Evolutionary conservation across 2,329 filamentous ascomycete species (phyloP).

Genomic region (Pestalotiopsis sp.): DNA sequence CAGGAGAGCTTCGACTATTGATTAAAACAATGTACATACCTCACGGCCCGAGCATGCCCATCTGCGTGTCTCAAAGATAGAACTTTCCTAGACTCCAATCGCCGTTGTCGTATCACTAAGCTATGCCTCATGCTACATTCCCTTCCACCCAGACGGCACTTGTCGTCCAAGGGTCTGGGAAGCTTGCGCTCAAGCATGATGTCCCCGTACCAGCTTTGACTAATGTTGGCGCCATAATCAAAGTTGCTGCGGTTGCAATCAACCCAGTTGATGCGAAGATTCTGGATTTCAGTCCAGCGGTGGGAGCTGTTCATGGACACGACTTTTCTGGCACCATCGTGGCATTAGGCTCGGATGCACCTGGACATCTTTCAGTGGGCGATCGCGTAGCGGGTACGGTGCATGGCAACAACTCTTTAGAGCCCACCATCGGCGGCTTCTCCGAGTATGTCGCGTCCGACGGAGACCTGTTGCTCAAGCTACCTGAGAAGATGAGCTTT

Average conservation of each 20-base stretch:
- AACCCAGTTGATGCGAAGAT: constrained; percentile 40
- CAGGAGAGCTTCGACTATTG: no score
- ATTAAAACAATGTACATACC: no score
- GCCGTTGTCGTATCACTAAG: no score
- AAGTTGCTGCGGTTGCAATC: constrained; percentile 32
- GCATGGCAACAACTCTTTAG: constrained; percentile 8
- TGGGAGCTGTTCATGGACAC: constrained; percentile 32
- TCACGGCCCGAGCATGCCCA: no score
- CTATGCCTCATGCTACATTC: no score
- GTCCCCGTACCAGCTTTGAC: constrained; percentile 14
- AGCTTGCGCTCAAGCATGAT: not conserved
- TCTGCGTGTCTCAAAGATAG: no score
- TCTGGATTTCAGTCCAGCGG: constrained; percentile 24
- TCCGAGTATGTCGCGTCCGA: constrained; percentile 1
- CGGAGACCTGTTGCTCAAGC: not conserved
- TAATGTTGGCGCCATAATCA: constrained; percentile 21
- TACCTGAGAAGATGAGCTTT: constrained; percentile 5
- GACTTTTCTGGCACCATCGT: constrained; percentile 9
- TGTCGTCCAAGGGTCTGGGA: not conserved
- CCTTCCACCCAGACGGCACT: not conserved
- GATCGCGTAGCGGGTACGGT: constrained; percentile 10
- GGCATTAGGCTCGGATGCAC: not conserved
- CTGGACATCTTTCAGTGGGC: not conserved
- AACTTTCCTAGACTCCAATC: no score
- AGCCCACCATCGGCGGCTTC: not conserved